Evolutionary conservation across 108 stramenopile species (phyloP), one percentile per base, ranked within the genome.

Genomic region (Aurantiochytrium sp.): DNA sequence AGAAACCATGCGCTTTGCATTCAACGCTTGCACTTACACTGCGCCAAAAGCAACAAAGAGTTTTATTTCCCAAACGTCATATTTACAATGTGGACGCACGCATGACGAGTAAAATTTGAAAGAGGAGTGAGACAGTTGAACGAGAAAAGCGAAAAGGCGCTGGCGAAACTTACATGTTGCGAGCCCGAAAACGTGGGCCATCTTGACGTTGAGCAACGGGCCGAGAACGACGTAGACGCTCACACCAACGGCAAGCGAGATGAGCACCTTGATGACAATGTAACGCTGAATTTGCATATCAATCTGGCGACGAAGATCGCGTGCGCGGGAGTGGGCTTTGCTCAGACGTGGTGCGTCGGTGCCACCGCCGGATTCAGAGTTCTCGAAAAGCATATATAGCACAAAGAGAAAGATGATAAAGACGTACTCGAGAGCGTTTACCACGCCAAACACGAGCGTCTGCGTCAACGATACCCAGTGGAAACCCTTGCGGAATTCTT

Each of bases 341-440:
- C 73, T 83, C 10, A 83, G 10, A 23, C 51, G 44, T 18, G 51
- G 21, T 5, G 73, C 5, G n/a, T 51, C 49, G 64, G 6, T 35
- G 6, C 64, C 64, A 18, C 35, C 25, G 25, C 29, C 64, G 10
- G 64, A 42, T 12, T 83, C 73, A 21, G 73, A 83, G 51, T 83
- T 28, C 51, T 83, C 73, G n/a, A 83, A 83, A 1, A 83, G 73
- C 73, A 83, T 83, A n/a, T 83, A 83, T 5, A 83, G n/a, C 6
- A 83, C 73, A n/a, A 83, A 83, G 23, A 83, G 73, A 4, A 83
- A 83, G n/a, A 83, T 83, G 73, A 83, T 83, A 44, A 83, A 83
- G 49, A 53, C 73, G 73, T 83, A 83, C 73, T 83, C 73, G 49
- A 83, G 51, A 53, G 49, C 73, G 28, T 83, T 83, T 10, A 83